These are phyloP conservation scores for Carex cristatella DNA, from an alignment of 176 grass and related monocot genomes.

Conservation along the genomic window DNA sequence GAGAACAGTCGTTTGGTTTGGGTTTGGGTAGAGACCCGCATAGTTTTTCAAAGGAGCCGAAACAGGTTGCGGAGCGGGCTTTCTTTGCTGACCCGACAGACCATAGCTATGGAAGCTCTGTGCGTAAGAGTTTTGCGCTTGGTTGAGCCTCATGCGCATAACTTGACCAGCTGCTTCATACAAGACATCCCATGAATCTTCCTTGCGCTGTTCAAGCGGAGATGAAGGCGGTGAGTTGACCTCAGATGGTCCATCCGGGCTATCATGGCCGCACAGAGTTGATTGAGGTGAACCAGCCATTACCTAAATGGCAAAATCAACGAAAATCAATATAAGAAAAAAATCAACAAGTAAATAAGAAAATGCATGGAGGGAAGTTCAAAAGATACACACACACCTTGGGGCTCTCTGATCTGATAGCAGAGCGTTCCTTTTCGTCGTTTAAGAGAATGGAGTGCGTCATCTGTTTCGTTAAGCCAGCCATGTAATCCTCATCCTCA, in stretches of 20 bases:
- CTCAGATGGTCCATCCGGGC: constrained; percentile 52
- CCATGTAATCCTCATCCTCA: constrained; percentile 21
- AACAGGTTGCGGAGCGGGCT: constrained; percentile 28
- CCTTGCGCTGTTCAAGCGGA: constrained; percentile 44
- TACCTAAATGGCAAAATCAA: neutral
- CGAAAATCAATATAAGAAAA: neutral
- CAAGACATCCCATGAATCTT: constrained; percentile 50
- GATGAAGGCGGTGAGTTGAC: constrained; percentile 68
- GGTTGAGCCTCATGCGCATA: constrained; percentile 41
- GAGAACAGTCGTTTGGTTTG: constrained; percentile 28
- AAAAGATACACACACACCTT: constrained; percentile 2
- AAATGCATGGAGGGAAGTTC: neutral
- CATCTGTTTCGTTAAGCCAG: constrained; percentile 28
- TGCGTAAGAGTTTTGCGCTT: neutral
- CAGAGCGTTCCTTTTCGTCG: constrained; percentile 11
- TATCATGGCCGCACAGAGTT: constrained; percentile 55
- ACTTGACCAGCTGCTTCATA: constrained; percentile 62
- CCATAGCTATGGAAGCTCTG: neutral
- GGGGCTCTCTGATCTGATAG: neutral
- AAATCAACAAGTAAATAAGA: neutral
- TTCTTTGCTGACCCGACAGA: neutral
- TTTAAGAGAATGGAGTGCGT: constrained; percentile 28
- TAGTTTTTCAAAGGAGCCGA: neutral
- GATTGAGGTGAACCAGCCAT: constrained; percentile 65
- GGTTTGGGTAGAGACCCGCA: constrained; percentile 29